These are phyloP conservation scores for Periconia digitata DNA, from an alignment of 2,329 filamentous ascomycete genomes.

Conservation along the genomic window DNA sequence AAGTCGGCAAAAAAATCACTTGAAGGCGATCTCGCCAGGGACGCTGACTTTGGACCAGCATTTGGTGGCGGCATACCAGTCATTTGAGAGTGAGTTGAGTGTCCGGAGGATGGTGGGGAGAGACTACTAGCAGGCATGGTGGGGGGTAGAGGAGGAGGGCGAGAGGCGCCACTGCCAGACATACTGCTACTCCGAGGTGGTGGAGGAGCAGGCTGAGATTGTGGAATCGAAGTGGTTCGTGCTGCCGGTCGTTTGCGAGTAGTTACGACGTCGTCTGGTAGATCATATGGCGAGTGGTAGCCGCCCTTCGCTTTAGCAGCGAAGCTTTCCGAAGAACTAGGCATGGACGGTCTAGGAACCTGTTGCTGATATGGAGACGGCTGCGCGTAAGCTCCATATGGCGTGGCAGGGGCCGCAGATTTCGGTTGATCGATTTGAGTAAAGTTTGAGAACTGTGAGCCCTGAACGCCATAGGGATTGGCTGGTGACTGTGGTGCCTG, in stretches of 20 bases:
- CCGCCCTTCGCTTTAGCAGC: conserved; percentile 87
- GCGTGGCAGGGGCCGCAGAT: conserved; percentile 18
- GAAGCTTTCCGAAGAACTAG: conserved; percentile 69
- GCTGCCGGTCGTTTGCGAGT: conserved; percentile 59
- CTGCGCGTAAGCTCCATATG: conserved; percentile 36
- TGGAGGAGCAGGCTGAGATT: conserved; percentile 48
- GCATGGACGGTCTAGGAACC: conserved; percentile 55
- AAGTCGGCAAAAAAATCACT: conserved; percentile 54
- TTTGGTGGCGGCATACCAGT: conserved; percentile 27
- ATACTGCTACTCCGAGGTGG: conserved; percentile 67
- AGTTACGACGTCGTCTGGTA: conserved; percentile 84
- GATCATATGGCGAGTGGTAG: conserved; percentile 91
- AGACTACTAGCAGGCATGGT: conserved; percentile 37
- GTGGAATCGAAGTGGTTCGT: conserved; percentile 27
- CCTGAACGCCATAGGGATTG: conserved; percentile 55
- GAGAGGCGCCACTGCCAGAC: conserved; percentile 18
- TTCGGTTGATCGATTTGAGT: conserved; percentile 38
- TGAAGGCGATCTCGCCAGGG: conserved; percentile 29
- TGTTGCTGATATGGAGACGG: conserved; percentile 26
- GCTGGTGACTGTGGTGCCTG: conserved; percentile 28
- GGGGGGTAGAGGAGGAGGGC: conserved; percentile 26
- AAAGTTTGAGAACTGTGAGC: conserved; percentile 52
- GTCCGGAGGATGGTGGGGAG: conserved; percentile 45
- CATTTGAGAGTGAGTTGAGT: conserved; percentile 38
- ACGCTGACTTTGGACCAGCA: conserved; percentile 26